Evolutionary conservation across 352 stramenopile genomes (phyloP), one percentile per base, ranked within the genome.

Genomic region (Globisporangium cederbergense): DNA sequence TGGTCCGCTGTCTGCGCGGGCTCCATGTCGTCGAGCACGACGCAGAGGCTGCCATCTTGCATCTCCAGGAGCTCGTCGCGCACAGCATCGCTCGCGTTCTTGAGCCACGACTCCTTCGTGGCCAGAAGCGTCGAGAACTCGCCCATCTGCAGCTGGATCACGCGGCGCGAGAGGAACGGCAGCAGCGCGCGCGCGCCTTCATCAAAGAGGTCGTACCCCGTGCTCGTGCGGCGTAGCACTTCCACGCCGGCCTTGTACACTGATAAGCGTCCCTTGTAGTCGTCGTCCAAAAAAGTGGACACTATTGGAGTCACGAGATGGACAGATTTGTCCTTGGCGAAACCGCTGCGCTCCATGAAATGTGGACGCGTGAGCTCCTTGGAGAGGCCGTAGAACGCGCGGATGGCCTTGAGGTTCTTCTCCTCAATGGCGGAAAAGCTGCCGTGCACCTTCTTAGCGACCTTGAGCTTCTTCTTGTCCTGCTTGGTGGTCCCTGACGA

Each of bases 1-100:
- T 75, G 75, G 61, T 93, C 85, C 8, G 73, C 77, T 4, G 85
- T 93, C 60, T 93, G 85, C 3, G 87, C 72, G 3, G 85, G 85
- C 65, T 93, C 82, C 78, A 89, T 90, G 62, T 93, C 85, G 68
- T 93, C 83, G 47, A 93, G 66, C n/a, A 77, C 75, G 18, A 93
- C 74, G 13, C 79, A 75, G 42, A 93, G 58, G 54, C 76, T 89
- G 13, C 85, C 85, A 25, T 93, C 82, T 2, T 59, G 62, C 65
- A 89, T 83, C 22, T 81, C 66, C 13, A 66, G 57, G 46, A 93
- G 65, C 46, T 81, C 73, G 4, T 76, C 66, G 34, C 77, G 71
- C 20, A 80, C 79, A n/a, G 73, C 50, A 4, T 88, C 74, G 11
- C 79, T 83, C n/a, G 81, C 78, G 68, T 91, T 77, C 70, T 89